Base-by-base conservation (phyloP, 805 yeast genomes). In the Kodamaea neixiangensis region DNA sequence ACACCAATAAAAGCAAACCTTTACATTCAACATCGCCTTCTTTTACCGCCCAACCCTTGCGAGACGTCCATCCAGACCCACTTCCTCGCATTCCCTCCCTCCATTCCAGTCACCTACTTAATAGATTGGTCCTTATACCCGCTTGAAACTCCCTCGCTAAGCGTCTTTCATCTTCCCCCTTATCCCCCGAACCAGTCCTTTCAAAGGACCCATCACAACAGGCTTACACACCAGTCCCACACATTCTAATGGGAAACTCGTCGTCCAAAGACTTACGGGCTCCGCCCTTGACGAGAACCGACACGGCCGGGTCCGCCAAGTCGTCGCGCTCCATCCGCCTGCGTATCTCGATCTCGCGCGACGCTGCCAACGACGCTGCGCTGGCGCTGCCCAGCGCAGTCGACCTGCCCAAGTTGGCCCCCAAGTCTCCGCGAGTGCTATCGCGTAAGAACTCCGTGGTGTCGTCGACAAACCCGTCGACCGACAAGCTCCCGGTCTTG, bases 221-320 rank as follows among this genome's bases (percentile, higher is more conserved):
- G n/a, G n/a, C n/a, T n/a, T n/a, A n/a, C n/a, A n/a, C n/a, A n/a
- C n/a, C n/a, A n/a, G n/a, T n/a, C n/a, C n/a, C n/a, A n/a, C n/a
- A n/a, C n/a, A n/a, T n/a, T 22, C 29, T 25, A 39, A 80, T 80
- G 84, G 85, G 84, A 57, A 80, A 80, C 61, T 68, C 77, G 31
- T 68, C 77, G 45, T 79, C 83, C 17, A 79, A 77, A 61, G 55
- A 49, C 49, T 39, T 48, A 29, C 53, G 55, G 49, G 73, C 71
- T 13, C 60, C 66, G 11, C 80, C 85, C n/a, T 78, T 82, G 60
- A 68, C 79, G 14, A 66, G 86, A 44, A 73, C 81, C 11, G 85
- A 81, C 58, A 82, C 87, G 2, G 74, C 77, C 45, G 77, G 72
- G 49, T 78, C 83, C 6, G 72, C 74, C 11, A 76, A 69, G 59